Base-by-base conservation (phyloP, 1,284 basidiomycete genomes). In the Spongiforma sp. region DNA sequence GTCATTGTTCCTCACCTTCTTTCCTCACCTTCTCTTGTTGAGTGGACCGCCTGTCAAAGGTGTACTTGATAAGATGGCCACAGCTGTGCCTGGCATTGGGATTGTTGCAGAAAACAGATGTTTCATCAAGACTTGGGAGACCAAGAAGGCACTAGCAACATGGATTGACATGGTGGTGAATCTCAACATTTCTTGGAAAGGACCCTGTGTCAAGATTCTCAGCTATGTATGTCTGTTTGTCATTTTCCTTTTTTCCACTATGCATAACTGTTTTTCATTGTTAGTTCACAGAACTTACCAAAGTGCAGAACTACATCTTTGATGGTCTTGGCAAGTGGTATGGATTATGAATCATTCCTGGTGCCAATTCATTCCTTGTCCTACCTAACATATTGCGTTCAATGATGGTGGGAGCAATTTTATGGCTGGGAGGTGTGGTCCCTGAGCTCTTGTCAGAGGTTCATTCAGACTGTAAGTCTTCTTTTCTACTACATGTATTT, bases 301-400 rank as follows among this genome's bases (percentile, higher is more conserved):
- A 95, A 75, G 93, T 93, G 32, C 93, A 95, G 77, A 95, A 95
- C 76, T 90, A 95, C 73, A 93, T 96, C 67, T 95, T 93, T 74
- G 93, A 93, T 75, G 90, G 89, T 71, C 84, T 93, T 34, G 93
- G 93, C 36, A 92, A 93, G 72, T 87, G 90, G 0, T 93, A 91
- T 71, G 89, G 91, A 4, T 80, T 94, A 17, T 88, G 93, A 48
- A 93, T 94, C 71, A 90, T 93, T 62, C 93, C 93, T 0, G 90
- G 90, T 3, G 80, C 84, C 62, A 92, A 89, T 74, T 86, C 85
- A 54, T 94, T 95, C 85, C 86, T 95, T 54, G 89, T 95, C 53
- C 81, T 95, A 14, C 94, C 94, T 3, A 93, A 91, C 78, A 92
- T n/a, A n/a, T n/a, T n/a, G n/a, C n/a, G n/a, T n/a, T n/a, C n/a